Evolutionary conservation across 2,329 filamentous ascomycete species (phyloP).

Genomic region (Exophiala alcalophila): DNA sequence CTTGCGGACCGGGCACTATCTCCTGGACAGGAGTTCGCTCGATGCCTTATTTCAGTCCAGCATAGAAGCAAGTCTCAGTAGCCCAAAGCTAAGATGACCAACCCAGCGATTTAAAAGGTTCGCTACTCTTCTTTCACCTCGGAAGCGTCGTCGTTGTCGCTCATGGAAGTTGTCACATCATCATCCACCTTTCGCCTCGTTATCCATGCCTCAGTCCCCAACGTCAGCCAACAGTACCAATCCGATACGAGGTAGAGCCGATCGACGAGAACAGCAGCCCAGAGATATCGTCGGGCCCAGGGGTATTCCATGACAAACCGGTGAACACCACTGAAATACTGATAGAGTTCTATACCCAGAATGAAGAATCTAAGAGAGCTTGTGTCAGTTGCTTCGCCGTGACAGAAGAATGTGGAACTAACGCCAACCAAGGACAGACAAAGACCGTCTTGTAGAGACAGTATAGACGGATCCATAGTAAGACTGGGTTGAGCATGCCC

Average conservation of each 20-base stretch:
- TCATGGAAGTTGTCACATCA: too few relatives aligned
- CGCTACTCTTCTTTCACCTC: too few relatives aligned
- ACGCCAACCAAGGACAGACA: conserved; percentile 7
- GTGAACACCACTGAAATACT: background rate
- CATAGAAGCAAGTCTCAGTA: too few relatives aligned
- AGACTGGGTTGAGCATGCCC: conserved; percentile 11
- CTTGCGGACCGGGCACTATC: too few relatives aligned
- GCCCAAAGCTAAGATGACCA: too few relatives aligned
- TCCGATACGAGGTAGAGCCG: conserved; percentile 9
- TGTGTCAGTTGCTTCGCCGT: conserved; percentile 1
- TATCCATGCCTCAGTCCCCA: conserved; percentile 9
- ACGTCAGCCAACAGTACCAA: conserved; percentile 11
- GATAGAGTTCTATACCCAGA: background rate
- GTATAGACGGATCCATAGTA: conserved; percentile 6
- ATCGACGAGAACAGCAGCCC: conserved; percentile 9
- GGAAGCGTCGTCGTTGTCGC: too few relatives aligned
- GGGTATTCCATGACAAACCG: conserved; percentile 8
- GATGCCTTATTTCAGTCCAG: too few relatives aligned
- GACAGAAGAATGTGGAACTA: conserved; percentile 2
- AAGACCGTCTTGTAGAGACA: conserved; percentile 2
- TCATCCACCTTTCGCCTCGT: conserved; percentile 2
- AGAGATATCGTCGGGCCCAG: background rate
- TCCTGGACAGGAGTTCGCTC: too few relatives aligned
- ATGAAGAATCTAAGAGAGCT: conserved; percentile 1
- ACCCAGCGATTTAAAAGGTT: too few relatives aligned